Percentiles rank a stretch among this genome's conserved stretches.
These are phyloP conservation scores for Bipolaris oryzae DNA, from an alignment of 2,329 filamentous ascomycete genomes.

Conservation along the genomic window DNA sequence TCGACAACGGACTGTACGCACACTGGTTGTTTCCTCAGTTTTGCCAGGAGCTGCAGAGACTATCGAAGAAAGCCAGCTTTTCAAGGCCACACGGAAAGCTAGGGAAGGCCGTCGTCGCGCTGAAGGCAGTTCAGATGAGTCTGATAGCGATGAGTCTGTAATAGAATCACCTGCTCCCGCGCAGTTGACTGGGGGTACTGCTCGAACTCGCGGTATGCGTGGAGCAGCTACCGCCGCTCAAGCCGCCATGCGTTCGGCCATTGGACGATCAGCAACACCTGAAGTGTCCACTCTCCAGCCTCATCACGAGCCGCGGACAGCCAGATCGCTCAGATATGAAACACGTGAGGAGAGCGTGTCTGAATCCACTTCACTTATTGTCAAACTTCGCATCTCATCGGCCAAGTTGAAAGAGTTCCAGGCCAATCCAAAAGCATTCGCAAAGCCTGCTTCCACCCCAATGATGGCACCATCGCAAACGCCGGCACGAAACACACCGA, in stretches of 20 bases:
- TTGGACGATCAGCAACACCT: slow-evolving; percentile 84
- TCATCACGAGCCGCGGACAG: slow-evolving; percentile 75
- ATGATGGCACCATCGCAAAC: slow-evolving; percentile 54
- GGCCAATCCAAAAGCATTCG: slow-evolving; percentile 58
- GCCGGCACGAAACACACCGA: slow-evolving; percentile 58
- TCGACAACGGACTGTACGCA: slow-evolving; percentile 88
- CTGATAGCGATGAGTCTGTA: slow-evolving; percentile 86
- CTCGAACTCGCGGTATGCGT: slow-evolving; percentile 85
- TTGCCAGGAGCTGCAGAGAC: slow-evolving; percentile 82
- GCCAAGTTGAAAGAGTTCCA: slow-evolving; percentile 73
- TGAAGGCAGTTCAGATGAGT: slow-evolving; percentile 84
- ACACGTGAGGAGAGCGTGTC: slow-evolving; percentile 78
- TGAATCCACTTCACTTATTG: slow-evolving; percentile 66
- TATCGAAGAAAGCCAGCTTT: slow-evolving; percentile 84
- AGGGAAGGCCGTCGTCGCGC: slow-evolving; percentile 61
- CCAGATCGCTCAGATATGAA: slow-evolving; percentile 64
- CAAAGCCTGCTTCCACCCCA: slow-evolving; percentile 52
- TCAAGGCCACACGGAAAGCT: slow-evolving; percentile 64
- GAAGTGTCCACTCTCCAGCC: slow-evolving; percentile 65
- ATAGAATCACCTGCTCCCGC: slow-evolving; percentile 81
- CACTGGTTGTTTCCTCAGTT: slow-evolving; percentile 88
- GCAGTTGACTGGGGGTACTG: slow-evolving; percentile 73
- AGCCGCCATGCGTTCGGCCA: slow-evolving; percentile 79
- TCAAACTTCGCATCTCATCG: slow-evolving; percentile 75
- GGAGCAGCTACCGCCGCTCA: slow-evolving; percentile 86